Percentiles rank a stretch among this genome's conserved stretches.
Conservation (phyloP, 768 basidiomycete genomes). For the Rhizopogon vesiculosus region DNA sequence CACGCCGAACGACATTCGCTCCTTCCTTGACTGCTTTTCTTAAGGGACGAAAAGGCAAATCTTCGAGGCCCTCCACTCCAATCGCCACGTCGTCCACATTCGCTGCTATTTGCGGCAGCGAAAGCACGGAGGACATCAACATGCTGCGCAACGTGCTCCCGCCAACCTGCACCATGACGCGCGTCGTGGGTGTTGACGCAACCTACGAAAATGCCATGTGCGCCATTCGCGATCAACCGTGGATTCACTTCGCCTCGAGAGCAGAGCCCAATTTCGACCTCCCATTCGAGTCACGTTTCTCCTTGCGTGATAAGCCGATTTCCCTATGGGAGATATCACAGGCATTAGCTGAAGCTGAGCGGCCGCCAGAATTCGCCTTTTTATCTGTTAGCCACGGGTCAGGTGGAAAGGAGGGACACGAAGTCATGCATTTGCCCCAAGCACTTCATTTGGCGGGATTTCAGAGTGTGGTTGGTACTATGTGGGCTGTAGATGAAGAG, state of each 20-base stretch:
- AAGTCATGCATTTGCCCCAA: conserved; percentile 29
- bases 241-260: conserved; percentile 37
- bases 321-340: conserved; percentile 20
- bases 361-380: conserved; percentile 28
- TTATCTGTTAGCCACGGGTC: conserved; percentile 22
- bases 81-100: neutral
- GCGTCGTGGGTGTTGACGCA: conserved; percentile 16
- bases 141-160: conserved; percentile 17
- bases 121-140: conserved; percentile 4
- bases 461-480: conserved; percentile 27
- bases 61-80: neutral
- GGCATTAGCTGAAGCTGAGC: conserved; percentile 21
- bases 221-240: conserved; percentile 14
- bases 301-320: conserved; percentile 17
- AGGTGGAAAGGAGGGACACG: conserved; percentile 17
- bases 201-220: neutral
- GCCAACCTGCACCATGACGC: conserved; percentile 14
- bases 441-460: conserved; percentile 28
- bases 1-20: conserved; percentile 18
- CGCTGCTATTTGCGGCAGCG: neutral
- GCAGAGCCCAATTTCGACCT: conserved; percentile 25
- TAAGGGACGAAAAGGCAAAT: neutral
- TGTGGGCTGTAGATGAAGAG: conserved; percentile 28
- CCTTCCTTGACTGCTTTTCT: conserved; percentile 17
- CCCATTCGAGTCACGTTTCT: conserved; percentile 24